Evolutionary conservation across 805 yeast species (phyloP).

Genomic region (Lipomyces kockii): DNA sequence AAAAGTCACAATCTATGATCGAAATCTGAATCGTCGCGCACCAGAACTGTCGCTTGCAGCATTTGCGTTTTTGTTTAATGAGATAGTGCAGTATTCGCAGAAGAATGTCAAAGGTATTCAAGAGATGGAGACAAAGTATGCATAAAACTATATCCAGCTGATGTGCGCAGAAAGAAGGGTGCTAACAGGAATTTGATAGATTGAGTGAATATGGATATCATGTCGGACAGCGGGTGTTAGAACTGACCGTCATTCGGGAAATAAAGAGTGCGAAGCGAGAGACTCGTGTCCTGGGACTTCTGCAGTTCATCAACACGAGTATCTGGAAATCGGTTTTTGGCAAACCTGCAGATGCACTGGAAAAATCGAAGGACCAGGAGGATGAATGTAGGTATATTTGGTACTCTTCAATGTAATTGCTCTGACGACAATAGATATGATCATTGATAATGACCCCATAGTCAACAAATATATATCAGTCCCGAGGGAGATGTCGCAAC

Average conservation of each 20-base stretch:
- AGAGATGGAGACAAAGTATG: slow-evolving; percentile 57
- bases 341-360: slow-evolving; percentile 71
- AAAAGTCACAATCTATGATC: slow-evolving; percentile 60
- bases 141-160: background rate
- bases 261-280: slow-evolving; percentile 72
- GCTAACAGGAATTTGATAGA: slow-evolving; percentile 39
- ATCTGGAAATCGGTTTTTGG: slow-evolving; percentile 80
- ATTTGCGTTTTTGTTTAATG: slow-evolving; percentile 70
- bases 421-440: slow-evolving; percentile 53
- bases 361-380: slow-evolving; percentile 69
- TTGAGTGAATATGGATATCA: slow-evolving; percentile 77
- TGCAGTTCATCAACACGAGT: slow-evolving; percentile 72
- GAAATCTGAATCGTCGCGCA: slow-evolving; percentile 65
- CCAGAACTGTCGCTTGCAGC: slow-evolving; percentile 71
- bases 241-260: slow-evolving; percentile 69
- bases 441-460: slow-evolving; percentile 74
- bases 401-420: slow-evolving; percentile 44
- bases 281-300: slow-evolving; percentile 63
- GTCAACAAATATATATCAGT: slow-evolving; percentile 73
- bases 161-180: background rate
- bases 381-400: slow-evolving; percentile 52
- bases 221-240: slow-evolving; percentile 73
- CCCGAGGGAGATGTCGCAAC: slow-evolving; percentile 76
- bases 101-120: slow-evolving; percentile 66
- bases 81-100: slow-evolving; percentile 69